Base-by-base conservation (phyloP, 2,329 filamentous ascomycete species). In the Ascochyta clinopodiicola region DNA sequence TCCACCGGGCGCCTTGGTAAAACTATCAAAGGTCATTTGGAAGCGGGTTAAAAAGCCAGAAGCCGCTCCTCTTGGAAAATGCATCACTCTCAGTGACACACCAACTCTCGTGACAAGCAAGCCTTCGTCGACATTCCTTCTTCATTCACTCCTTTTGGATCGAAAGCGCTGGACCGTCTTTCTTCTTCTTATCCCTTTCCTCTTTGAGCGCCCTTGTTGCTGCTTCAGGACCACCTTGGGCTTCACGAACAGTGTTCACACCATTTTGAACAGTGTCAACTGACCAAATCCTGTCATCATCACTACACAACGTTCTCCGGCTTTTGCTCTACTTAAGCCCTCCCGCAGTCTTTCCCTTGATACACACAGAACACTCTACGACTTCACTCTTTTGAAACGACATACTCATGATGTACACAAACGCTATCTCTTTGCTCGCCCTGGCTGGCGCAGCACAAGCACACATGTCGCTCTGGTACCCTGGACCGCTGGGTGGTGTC, bases 401-500 rank as follows among this genome's bases (percentile, higher is more conserved):
- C 32, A 19, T 44, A 42, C 17, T 21, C 45, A 52, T 39, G 21
- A 74, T 75, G 69, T 67, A 66, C 56, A 62, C 57, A 27, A 69
- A 64, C 43, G 45, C 50, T n/a, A 48, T 74, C 17, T 62, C 64
- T 21, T 40, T 70, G 25, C 61, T 73, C 45, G 66, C 68, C 51
- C 65, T 75, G 54, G 62, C 55, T 56, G 63, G 62, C 61, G 61
- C 59, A 57, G 67, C 67, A 39, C 56, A 66, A 31, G 72, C 68
- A 9, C 78, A 80, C 56, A 79, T 80, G 78, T 75, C 74, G 56
- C 73, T 81, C 29, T 59, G 69, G 63, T 78, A 73, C 47, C 79
- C 79, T 6, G 69, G 77, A 4, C 71, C 79, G 1, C 75, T 81
- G 50, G 78, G 75, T 45, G 77, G 74, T 19, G 68, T 73, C 36